A percentile compares a stretch with the other conserved stretches of the same genome.
phyloP scores from a whole-genome alignment of 257 asterid species.

The Gentiana straminea region DNA sequence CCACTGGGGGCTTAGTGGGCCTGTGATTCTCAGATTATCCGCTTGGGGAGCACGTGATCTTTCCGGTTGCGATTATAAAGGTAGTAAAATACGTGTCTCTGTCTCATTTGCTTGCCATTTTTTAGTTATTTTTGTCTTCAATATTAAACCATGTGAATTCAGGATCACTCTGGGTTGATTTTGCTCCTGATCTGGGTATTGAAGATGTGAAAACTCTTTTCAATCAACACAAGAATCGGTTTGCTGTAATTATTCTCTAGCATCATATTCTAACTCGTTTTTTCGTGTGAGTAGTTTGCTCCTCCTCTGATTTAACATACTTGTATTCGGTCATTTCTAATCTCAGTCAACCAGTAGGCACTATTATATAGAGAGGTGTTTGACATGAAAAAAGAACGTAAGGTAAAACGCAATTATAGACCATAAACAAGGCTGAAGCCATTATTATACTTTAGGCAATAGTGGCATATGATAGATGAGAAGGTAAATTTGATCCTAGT shows the following conservation, averaged over 20 bases:
- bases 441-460: too few species aligned
- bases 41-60: constrained; percentile 98
- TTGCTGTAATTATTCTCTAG: constrained; percentile 38
- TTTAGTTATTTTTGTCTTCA: constrained; percentile 17
- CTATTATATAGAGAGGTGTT: too few species aligned
- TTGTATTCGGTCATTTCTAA: too few species aligned
- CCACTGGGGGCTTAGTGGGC: constrained; percentile 99
- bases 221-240: constrained; percentile 50
- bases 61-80: constrained; percentile 63
- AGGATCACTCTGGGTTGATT: constrained; percentile 77
- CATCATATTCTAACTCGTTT: constrained; percentile 6
- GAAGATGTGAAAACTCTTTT: constrained; percentile 66
- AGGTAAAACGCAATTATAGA: too few species aligned
- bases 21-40: constrained; percentile 82
- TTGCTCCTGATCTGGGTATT: constrained; percentile 54
- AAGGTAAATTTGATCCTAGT: too few species aligned
- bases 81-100: constrained; percentile 20
- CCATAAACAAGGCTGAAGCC: too few species aligned
- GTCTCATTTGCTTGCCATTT: background rate
- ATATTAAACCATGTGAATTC: constrained; percentile 20
- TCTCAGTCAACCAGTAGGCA: too few species aligned
- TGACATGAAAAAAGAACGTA: too few species aligned
- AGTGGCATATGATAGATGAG: too few species aligned
- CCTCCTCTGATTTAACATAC: too few species aligned
- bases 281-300: background rate